phyloP scores from a whole-genome alignment of 139 green algal genomes.

The Chlorella ohadii region DNA sequence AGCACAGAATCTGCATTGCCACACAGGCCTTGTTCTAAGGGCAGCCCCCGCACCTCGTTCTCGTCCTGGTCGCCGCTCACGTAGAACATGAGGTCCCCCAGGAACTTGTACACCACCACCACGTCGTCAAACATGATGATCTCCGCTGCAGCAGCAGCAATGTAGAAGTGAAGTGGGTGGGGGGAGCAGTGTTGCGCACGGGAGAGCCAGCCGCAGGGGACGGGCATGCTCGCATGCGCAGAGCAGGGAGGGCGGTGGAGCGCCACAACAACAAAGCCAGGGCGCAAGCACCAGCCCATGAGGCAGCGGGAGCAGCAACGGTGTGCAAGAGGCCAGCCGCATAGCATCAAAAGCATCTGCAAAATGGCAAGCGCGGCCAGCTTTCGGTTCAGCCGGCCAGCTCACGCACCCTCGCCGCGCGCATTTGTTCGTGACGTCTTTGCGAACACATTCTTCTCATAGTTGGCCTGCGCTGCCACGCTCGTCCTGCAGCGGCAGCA shows the following conservation, averaged over 20 bases:
- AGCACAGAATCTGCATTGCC: too few species aligned
- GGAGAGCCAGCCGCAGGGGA: neutral
- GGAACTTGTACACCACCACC: slow-evolving; percentile 97
- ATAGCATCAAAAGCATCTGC: neutral
- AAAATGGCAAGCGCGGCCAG: too few species aligned
- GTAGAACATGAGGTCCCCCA: slow-evolving; percentile 98
- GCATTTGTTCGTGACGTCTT: slow-evolving; percentile 95
- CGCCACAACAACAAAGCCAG: too few species aligned
- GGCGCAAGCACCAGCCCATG: neutral
- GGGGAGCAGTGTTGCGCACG: too few species aligned
- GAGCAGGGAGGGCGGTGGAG: too few species aligned
- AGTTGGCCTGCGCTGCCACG: slow-evolving; percentile 85
- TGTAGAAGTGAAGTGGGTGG: too few species aligned
- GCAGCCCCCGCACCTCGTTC: slow-evolving; percentile 86
- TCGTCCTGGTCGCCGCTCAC: slow-evolving; percentile 92
- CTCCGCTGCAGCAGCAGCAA: slow-evolving; percentile 87
- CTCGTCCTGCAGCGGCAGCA: slow-evolving; percentile 68
- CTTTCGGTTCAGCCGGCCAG: neutral
- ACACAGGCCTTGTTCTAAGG: too few species aligned
- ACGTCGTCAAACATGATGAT: slow-evolving; percentile 97
- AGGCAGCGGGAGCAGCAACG: too few species aligned
- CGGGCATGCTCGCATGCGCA: too few species aligned
- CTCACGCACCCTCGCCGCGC: slow-evolving; percentile 83
- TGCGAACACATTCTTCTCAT: slow-evolving; percentile 93
- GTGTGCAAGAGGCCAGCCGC: too few species aligned